Evolutionary conservation across 331 rosid genomes (phyloP).

Genomic region (Phaseolus coccineus): DNA sequence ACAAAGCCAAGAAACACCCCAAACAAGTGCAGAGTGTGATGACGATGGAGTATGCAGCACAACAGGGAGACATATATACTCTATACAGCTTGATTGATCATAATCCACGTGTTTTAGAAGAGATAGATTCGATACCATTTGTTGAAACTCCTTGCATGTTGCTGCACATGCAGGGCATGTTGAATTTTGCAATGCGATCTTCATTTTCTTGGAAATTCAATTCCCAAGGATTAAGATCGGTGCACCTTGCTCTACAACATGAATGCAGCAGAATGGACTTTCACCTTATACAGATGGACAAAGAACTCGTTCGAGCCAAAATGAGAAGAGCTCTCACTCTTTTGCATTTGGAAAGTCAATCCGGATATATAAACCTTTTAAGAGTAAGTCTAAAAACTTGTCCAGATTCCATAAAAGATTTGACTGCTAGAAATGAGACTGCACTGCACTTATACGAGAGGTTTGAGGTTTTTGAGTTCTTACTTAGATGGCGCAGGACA

Average conservation of each 20-base stretch:
- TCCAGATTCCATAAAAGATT: not conserved
- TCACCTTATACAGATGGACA: not conserved
- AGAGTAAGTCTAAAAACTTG: not conserved
- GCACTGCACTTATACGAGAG: too few species aligned
- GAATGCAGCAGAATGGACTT: not conserved
- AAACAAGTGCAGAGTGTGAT: too few species aligned
- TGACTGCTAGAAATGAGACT: not conserved
- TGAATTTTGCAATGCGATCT: slow-evolving; percentile 40
- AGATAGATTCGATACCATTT: slow-evolving; percentile 33
- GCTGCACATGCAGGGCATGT: slow-evolving; percentile 45
- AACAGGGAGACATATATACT: not conserved
- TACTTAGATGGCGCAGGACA: too few species aligned
- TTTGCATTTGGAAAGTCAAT: not conserved
- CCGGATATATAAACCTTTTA: not conserved
- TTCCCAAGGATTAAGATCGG: not conserved
- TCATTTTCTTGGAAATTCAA: slow-evolving; percentile 34
- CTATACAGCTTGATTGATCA: not conserved
- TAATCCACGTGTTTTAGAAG: slow-evolving; percentile 14
- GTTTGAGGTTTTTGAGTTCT: too few species aligned
- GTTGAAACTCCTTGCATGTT: slow-evolving; percentile 49
- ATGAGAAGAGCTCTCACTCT: not conserved
- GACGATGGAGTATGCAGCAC: not conserved
- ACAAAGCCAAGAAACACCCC: too few species aligned
- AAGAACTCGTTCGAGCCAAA: not conserved
- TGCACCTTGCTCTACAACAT: not conserved